Base-by-base conservation (phyloP, 1,284 basidiomycete genomes). In the Naganishia cerealis region DNA sequence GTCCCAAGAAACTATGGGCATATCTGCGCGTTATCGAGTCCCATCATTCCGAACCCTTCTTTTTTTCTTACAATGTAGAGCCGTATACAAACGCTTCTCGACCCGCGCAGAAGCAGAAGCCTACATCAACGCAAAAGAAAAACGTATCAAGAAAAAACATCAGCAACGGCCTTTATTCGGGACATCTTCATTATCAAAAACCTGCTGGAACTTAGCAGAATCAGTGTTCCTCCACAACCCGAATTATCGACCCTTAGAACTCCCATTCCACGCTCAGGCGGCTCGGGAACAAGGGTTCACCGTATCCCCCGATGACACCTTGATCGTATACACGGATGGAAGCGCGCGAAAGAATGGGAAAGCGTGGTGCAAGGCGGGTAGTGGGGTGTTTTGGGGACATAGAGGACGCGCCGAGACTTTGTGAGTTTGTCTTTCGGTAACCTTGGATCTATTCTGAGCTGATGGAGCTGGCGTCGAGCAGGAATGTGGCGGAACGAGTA, bases 291-390 rank as follows among this genome's bases (percentile, higher is more conserved):
- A 61, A 33, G 57, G 38, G 12, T 56, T 26, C 40, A 43, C 48
- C 9, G 55, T 21, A 7, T 46, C 61, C 10, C 26, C 40, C 40
- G 69, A 72, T 9, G 58, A 62, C 26, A 70, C 75, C 24, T 67
- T 81, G 12, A 73, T 81, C 10, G 80, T 78, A 6, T 80, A 79
- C 67, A 78, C 77, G 8, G 80, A 81, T 71, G 80, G 80, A n/a
- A 77, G 75, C 13, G 69, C 74, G 5, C 39, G 75, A 26, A 72
- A 73, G 0, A 81, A 81, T 70, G 80, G 80, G 4, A 70, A 79
- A 57, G 52, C 38, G 0, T 73, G 75, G 0, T 75, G 77, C 2
- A 70, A 59, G 50, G 80, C 80, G 0, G 80, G 80, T 1, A 67
- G 75, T 24, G 80, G 80, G 0, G 80, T 81, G 2, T 81, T 70